Evolutionary conservation across 352 stramenopile species (phyloP).

Genomic region (Globisporangium recalcitrans): DNA sequence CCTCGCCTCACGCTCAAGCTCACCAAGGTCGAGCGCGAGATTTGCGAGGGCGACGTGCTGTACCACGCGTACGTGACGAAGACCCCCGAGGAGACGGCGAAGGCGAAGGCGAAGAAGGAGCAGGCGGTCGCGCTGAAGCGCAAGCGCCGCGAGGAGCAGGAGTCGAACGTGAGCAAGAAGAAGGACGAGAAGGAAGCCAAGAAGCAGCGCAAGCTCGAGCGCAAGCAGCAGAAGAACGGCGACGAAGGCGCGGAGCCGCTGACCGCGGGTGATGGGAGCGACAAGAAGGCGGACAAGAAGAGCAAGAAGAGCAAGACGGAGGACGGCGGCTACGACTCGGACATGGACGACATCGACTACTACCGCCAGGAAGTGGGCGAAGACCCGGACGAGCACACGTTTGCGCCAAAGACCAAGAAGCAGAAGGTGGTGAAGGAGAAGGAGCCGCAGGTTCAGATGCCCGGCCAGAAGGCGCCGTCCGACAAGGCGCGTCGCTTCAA

Average conservation of each 20-base stretch:
- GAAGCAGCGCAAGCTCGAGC: slow-evolving; percentile 66
- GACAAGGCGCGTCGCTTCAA: slow-evolving; percentile 62
- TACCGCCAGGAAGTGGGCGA: slow-evolving; percentile 82
- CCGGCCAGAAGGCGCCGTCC: slow-evolving; percentile 54
- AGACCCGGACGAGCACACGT: slow-evolving; percentile 79
- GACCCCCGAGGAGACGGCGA: slow-evolving; percentile 75
- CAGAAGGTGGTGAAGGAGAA: slow-evolving; percentile 27
- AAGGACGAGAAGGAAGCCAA: slow-evolving; percentile 74
- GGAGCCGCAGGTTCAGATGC: slow-evolving; percentile 31
- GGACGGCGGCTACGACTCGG: slow-evolving; percentile 40
- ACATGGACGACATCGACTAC: slow-evolving; percentile 74
- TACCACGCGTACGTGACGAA: slow-evolving; percentile 95
- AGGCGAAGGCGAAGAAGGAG: slow-evolving; percentile 78
- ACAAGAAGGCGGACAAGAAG: slow-evolving; percentile 32
- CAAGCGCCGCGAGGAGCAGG: slow-evolving; percentile 85
- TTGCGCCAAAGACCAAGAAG: slow-evolving; percentile 57
- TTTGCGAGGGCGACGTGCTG: slow-evolving; percentile 95
- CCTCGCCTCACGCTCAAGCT: slow-evolving; percentile 93
- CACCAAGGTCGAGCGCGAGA: slow-evolving; percentile 95
- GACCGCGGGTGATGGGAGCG: slow-evolving; percentile 27
- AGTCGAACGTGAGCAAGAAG: slow-evolving; percentile 87
- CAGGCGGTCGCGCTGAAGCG: slow-evolving; percentile 66
- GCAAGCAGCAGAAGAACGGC: slow-evolving; percentile 45
- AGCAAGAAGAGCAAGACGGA: slow-evolving; percentile 18
- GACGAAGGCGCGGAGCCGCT: slow-evolving; percentile 14